Percentiles rank a stretch among this genome's conserved stretches.
phyloP scores from a whole-genome alignment of 768 basidiomycete genomes.

The Podaxis sp. region DNA sequence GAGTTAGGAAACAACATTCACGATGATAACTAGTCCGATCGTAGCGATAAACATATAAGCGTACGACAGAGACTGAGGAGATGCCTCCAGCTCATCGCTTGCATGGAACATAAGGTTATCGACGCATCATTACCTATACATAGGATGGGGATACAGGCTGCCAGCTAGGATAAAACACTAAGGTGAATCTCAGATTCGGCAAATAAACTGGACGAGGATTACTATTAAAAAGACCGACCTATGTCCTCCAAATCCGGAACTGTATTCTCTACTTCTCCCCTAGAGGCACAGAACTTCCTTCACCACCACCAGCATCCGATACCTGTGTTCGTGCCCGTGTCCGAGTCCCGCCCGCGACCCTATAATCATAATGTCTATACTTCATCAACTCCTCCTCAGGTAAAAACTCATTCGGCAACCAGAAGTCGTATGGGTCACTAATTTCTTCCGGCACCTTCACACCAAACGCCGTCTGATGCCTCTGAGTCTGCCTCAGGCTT shows the following conservation, averaged over 20 bases:
- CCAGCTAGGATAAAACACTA: background rate
- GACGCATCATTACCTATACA: background rate
- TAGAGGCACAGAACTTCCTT: background rate
- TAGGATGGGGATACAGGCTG: background rate
- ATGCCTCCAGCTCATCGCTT: background rate
- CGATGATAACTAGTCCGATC: too few species aligned
- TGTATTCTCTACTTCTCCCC: background rate
- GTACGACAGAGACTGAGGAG: background rate
- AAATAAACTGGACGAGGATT: background rate
- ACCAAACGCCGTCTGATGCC: slow-evolving; percentile 14
- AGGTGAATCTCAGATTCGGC: background rate
- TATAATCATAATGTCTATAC: slow-evolving; percentile 8
- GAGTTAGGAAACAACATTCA: too few species aligned
- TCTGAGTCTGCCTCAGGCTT: slow-evolving; percentile 8
- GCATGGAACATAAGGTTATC: background rate
- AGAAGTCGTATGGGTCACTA: slow-evolving; percentile 11
- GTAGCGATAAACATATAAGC: too few species aligned
- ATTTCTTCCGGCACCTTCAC: slow-evolving; percentile 13
- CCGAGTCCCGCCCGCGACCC: background rate
- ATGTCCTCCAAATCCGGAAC: background rate
- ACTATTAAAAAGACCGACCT: background rate
- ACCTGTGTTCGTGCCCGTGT: background rate
- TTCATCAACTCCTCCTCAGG: slow-evolving; percentile 15
- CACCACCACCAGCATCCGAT: background rate
- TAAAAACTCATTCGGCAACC: slow-evolving; percentile 12